phyloP scores from a whole-genome alignment of 2,329 filamentous ascomycete genomes.

The Teratosphaeria viscida region DNA sequence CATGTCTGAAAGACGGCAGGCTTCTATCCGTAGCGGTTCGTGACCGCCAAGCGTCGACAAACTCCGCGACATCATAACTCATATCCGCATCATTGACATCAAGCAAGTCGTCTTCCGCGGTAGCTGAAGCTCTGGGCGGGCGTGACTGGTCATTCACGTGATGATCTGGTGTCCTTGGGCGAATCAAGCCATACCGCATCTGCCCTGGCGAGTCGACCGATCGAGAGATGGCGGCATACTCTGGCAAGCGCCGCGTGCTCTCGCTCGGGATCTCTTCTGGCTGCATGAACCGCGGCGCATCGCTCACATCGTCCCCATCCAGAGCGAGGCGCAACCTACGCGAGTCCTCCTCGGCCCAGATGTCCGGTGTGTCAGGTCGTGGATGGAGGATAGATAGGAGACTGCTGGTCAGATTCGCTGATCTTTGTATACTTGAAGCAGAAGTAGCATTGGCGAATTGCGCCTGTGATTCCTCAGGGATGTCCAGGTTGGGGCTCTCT shows the following conservation, averaged over 20 bases:
- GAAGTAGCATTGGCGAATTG: background rate
- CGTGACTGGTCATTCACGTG: background rate
- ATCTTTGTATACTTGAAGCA: background rate
- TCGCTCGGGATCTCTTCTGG: background rate
- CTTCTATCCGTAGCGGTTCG: conserved; percentile 11
- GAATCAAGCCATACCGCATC: background rate
- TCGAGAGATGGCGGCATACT: background rate
- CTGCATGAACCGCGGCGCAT: conserved; percentile 6
- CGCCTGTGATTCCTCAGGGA: background rate
- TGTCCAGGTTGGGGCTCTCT: background rate
- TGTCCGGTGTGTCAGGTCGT: conserved; percentile 11
- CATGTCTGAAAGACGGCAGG: conserved; percentile 11
- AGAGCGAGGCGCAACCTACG: conserved; percentile 14
- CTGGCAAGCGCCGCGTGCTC: background rate
- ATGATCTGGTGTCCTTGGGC: background rate
- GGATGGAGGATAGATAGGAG: conserved; percentile 7
- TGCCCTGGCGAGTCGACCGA: background rate
- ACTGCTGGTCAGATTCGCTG: background rate
- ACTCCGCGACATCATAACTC: conserved; percentile 21
- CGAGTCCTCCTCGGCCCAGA: conserved; percentile 14
- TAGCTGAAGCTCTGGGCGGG: background rate
- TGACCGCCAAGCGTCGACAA: conserved; percentile 22
- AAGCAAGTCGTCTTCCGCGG: conserved; percentile 14
- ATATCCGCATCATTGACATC: conserved; percentile 18
- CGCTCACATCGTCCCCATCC: conserved; percentile 8